Percentiles rank a stretch among this genome's conserved stretches.
These are phyloP conservation scores for Fraxinus anomala DNA, from an alignment of 257 asterid genomes.

Conservation along the genomic window DNA sequence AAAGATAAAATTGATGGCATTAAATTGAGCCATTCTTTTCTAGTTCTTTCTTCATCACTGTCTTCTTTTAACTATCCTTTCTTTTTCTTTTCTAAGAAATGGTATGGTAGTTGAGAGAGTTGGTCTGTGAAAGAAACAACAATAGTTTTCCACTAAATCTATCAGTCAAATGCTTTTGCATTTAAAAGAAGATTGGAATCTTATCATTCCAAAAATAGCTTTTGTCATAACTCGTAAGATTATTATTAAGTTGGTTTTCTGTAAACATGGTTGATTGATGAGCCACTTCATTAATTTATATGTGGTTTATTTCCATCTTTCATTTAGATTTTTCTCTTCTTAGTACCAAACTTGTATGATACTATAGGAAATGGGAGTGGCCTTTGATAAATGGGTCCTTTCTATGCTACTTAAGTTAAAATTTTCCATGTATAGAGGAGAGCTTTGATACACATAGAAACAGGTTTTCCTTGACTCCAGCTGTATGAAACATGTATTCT, in stretches of 20 bases:
- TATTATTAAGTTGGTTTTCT: background rate
- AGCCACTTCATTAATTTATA: background rate
- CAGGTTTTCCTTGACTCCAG: background rate
- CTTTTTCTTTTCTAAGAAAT: background rate
- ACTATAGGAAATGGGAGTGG: background rate
- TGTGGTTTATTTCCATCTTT: background rate
- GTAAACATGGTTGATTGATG: background rate
- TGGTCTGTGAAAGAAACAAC: background rate
- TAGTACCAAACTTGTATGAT: background rate
- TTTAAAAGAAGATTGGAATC: background rate
- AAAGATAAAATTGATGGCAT: background rate
- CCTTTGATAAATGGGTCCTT: background rate
- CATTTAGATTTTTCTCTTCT: background rate
- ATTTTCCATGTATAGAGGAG: background rate
- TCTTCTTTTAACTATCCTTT: background rate
- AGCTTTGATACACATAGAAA: background rate
- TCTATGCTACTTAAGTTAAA: background rate
- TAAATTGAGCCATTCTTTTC: background rate
- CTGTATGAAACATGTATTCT: background rate
- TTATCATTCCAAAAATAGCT: background rate
- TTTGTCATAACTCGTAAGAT: background rate
- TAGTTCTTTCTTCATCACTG: background rate
- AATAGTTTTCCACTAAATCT: background rate
- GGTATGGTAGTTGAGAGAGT: background rate
- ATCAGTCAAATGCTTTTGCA: background rate